These are phyloP conservation scores for Chenopodium quinoa DNA, from an alignment of 148 eudicot species.

Conservation along the genomic window DNA sequence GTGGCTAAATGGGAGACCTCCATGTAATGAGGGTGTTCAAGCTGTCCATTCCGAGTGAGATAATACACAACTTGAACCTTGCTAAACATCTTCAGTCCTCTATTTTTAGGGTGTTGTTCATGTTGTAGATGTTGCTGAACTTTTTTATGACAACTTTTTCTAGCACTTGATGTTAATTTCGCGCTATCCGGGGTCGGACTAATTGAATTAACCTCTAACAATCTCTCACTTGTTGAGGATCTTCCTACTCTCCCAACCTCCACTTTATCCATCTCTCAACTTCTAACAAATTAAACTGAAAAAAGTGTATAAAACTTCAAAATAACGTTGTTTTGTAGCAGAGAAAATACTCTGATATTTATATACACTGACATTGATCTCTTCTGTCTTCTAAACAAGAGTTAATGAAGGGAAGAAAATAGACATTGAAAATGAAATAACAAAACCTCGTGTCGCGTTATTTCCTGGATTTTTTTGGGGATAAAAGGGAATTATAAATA, in stretches of 20 bases:
- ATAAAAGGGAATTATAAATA: too few relatives aligned
- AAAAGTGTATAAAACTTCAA: too few relatives aligned
- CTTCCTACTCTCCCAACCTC: constrained; percentile 9
- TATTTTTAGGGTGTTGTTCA: constrained; percentile 1
- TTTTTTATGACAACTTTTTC: neutral
- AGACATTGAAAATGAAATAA: constrained; percentile 29
- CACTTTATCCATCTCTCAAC: neutral
- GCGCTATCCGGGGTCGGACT: neutral
- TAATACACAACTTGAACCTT: constrained; percentile 83
- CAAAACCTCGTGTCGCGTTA: constrained; percentile 27
- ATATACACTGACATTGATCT: neutral
- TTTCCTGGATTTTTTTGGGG: constrained; percentile 20
- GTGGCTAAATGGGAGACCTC: constrained; percentile 72
- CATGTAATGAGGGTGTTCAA: constrained; percentile 83
- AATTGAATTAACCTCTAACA: neutral
- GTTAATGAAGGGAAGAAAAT: constrained; percentile 18
- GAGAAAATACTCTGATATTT: neutral
- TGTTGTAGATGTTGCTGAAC: neutral
- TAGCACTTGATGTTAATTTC: neutral
- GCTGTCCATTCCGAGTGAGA: constrained; percentile 75
- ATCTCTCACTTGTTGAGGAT: neutral
- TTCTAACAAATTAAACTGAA: neutral
- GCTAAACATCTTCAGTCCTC: constrained; percentile 29
- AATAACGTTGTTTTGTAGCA: neutral
- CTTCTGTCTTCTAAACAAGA: constrained; percentile 18